Percentiles rank a stretch among this genome's conserved stretches.
phyloP scores from a whole-genome alignment of 2,329 filamentous ascomycete species.

The Emmonsia crescens region DNA sequence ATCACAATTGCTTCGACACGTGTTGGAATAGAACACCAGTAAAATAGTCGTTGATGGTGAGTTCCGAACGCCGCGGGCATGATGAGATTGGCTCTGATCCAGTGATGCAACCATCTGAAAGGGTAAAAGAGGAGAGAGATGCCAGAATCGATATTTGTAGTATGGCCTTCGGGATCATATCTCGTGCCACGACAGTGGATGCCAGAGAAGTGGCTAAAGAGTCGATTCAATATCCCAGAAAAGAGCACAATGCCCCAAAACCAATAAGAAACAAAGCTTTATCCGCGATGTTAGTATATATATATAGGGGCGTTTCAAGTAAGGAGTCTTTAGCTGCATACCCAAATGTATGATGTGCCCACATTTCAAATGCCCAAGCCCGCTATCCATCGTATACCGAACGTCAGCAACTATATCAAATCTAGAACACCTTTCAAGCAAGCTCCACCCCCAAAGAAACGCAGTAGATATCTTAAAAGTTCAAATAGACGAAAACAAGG shows the following conservation, averaged over 20 bases:
- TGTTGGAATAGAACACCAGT: constrained; percentile 39
- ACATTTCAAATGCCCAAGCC: constrained; percentile 23
- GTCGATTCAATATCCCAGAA: constrained; percentile 24
- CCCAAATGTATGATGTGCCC: constrained; percentile 30
- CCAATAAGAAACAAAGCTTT: constrained; percentile 24
- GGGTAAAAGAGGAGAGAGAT: constrained; percentile 3
- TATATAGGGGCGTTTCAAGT: background rate
- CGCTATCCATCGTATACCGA: constrained; percentile 15
- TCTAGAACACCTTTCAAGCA: background rate
- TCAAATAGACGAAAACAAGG: background rate
- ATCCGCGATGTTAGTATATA: background rate
- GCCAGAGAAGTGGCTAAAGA: constrained; percentile 16
- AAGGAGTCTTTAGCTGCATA: constrained; percentile 13
- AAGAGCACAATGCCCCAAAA: constrained; percentile 32
- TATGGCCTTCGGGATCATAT: constrained; percentile 11
- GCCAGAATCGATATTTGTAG: background rate
- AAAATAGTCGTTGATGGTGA: constrained; percentile 31
- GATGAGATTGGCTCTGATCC: constrained; percentile 30
- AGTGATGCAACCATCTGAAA: constrained; percentile 17
- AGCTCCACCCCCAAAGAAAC: background rate
- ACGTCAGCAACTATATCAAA: background rate
- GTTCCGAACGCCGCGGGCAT: constrained; percentile 35
- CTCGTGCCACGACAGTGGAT: constrained; percentile 4
- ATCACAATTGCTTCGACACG: constrained; percentile 39
- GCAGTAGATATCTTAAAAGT: background rate